These are phyloP conservation scores for Escovopsis weberi DNA, from an alignment of 2,329 filamentous ascomycete species.

Conservation along the genomic window DNA sequence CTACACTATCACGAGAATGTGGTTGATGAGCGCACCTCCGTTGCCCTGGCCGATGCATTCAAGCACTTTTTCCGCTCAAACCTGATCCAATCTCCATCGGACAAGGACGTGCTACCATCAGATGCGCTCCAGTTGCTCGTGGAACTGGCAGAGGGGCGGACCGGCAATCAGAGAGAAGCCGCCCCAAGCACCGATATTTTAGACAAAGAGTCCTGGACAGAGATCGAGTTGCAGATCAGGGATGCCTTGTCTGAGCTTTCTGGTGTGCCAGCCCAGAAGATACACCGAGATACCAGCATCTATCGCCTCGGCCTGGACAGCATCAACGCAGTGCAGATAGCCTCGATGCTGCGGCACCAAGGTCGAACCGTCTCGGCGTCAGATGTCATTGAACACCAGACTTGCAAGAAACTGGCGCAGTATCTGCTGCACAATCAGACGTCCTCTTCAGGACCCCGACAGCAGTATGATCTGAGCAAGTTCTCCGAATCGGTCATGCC, in stretches of 20 bases:
- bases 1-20: slow-evolving; percentile 46
- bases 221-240: slow-evolving; percentile 37
- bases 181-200: not conserved
- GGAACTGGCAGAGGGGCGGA: slow-evolving; percentile 7
- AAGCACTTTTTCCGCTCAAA: slow-evolving; percentile 14
- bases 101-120: slow-evolving; percentile 11
- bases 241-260: slow-evolving; percentile 45
- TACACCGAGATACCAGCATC: slow-evolving; percentile 53
- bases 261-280: slow-evolving; percentile 29
- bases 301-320: slow-evolving; percentile 86
- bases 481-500: slow-evolving; percentile 22
- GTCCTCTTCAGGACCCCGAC: not conserved
- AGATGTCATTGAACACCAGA: slow-evolving; percentile 57
- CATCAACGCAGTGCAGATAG: slow-evolving; percentile 72
- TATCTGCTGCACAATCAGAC: slow-evolving; percentile 10
- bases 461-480: slow-evolving; percentile 22
- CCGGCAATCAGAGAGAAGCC: slow-evolving; percentile 10
- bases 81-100: slow-evolving; percentile 14
- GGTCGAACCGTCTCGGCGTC: slow-evolving; percentile 47
- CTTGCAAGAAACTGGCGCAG: slow-evolving; percentile 24
- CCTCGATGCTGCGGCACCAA: slow-evolving; percentile 46
- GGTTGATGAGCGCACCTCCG: slow-evolving; percentile 14
- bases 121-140: slow-evolving; percentile 8
- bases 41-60: slow-evolving; percentile 17
- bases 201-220: slow-evolving; percentile 28